phyloP scores from a whole-genome alignment of 2,329 filamentous ascomycete genomes.

The Beauveria asiatica region DNA sequence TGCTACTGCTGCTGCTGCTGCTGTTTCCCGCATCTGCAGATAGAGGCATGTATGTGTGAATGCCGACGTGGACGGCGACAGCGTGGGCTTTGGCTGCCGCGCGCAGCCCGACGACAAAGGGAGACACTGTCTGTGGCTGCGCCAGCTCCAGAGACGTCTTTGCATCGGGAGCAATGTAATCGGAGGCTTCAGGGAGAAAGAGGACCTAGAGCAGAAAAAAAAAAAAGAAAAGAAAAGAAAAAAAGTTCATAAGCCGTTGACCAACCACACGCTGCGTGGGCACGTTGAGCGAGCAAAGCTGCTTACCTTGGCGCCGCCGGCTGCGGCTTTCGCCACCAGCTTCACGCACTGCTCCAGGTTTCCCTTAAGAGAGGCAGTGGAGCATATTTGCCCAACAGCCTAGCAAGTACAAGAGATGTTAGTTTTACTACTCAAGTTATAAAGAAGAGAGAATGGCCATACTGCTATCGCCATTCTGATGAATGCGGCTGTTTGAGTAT shows the following conservation, averaged over 20 bases:
- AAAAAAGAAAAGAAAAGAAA: too few relatives aligned
- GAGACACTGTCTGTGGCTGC: constrained; percentile 53
- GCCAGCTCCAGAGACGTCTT: constrained; percentile 64
- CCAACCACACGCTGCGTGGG: background rate
- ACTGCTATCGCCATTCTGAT: constrained; percentile 23
- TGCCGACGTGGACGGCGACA: constrained; percentile 74
- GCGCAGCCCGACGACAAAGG: constrained; percentile 70
- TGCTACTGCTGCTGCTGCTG: background rate
- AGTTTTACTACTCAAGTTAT: background rate
- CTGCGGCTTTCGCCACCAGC: constrained; percentile 63
- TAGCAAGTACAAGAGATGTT: constrained; percentile 25
- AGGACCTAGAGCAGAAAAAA: constrained; percentile 45
- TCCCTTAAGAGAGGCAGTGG: constrained; percentile 65
- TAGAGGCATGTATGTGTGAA: constrained; percentile 59
- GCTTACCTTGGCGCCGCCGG: constrained; percentile 66
- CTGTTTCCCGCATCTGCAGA: constrained; percentile 12
- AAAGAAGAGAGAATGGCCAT: constrained; percentile 1
- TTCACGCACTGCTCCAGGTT: constrained; percentile 73
- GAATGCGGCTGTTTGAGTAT: background rate
- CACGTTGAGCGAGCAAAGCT: background rate
- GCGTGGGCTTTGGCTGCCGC: constrained; percentile 53
- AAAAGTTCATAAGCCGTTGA: constrained; percentile 11
- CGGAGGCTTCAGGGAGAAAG: constrained; percentile 85
- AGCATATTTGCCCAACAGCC: constrained; percentile 87
- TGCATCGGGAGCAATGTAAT: constrained; percentile 71